Percentiles rank a stretch among this genome's conserved stretches.
phyloP scores from a whole-genome alignment of 1,284 basidiomycete species.

The Rhodotorula glutinis region DNA sequence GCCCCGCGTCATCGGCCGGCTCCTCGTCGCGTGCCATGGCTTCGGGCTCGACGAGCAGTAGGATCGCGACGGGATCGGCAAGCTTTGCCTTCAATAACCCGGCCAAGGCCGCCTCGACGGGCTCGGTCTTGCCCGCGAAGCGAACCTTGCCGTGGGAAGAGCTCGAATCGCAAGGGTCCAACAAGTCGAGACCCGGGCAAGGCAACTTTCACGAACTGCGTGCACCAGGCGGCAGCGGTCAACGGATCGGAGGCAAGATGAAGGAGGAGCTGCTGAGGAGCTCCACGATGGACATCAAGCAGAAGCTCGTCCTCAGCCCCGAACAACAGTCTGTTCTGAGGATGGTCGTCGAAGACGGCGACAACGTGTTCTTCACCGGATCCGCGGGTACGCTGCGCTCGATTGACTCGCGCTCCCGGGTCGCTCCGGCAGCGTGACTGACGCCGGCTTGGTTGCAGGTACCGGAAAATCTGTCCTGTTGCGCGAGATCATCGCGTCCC shows the following conservation, averaged over 20 bases:
- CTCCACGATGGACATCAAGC: conserved; percentile 46
- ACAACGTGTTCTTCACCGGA: conserved; percentile 94
- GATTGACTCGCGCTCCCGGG: background rate
- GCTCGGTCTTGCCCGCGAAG: conserved; percentile 19
- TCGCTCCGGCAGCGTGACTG: background rate
- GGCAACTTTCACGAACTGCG: conserved; percentile 29
- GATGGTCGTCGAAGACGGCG: conserved; percentile 63
- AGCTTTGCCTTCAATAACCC: conserved; percentile 8
- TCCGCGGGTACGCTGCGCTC: conserved; percentile 66
- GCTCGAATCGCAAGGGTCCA: conserved; percentile 4
- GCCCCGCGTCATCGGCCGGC: background rate
- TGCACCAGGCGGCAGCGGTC: background rate
- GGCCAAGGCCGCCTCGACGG: background rate
- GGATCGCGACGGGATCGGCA: background rate
- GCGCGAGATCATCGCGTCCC: conserved; percentile 74
- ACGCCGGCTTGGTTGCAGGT: conserved; percentile 53
- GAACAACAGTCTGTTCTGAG: conserved; percentile 80
- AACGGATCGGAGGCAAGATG: background rate
- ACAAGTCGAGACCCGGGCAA: background rate
- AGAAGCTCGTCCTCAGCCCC: conserved; percentile 60
- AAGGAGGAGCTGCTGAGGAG: conserved; percentile 26
- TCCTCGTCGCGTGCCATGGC: background rate
- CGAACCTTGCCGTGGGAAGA: conserved; percentile 34
- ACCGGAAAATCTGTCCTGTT: conserved; percentile 93
- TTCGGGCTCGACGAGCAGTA: background rate